Conservation (phyloP, 2,329 filamentous ascomycete genomes). For the Neofusicoccum parvum region DNA sequence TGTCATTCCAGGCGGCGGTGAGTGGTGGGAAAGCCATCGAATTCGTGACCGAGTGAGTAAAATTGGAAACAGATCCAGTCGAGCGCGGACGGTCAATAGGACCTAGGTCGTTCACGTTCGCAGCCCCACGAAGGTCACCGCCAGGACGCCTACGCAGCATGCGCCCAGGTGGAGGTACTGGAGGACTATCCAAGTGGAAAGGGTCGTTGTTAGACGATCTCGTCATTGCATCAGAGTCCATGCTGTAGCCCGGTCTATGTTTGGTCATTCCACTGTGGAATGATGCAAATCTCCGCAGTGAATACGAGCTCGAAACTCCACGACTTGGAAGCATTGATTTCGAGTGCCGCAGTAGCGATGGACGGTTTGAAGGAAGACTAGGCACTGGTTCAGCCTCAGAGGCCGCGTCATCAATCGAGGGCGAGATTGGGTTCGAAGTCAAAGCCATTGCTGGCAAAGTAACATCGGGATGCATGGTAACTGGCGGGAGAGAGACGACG, state of each 20-base stretch:
- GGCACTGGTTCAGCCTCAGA: slow-evolving; percentile 1
- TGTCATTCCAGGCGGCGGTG: slow-evolving; percentile 20
- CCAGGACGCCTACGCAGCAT: slow-evolving; percentile 52
- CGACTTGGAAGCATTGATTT: slow-evolving; percentile 33
- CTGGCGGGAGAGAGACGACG: slow-evolving; percentile 14
- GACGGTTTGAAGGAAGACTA: slow-evolving; percentile 5
- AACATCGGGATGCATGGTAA: slow-evolving; percentile 17
- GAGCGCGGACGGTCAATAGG: slow-evolving; percentile 48
- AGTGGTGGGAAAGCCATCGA: slow-evolving; percentile 36
- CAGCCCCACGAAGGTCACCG: slow-evolving; percentile 50
- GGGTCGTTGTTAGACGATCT: slow-evolving; percentile 47
- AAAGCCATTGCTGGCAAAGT: not conserved
- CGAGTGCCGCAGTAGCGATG: slow-evolving; percentile 32
- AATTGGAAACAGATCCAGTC: slow-evolving; percentile 49
- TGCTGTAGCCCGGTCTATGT: slow-evolving; percentile 58
- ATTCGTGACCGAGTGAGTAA: slow-evolving; percentile 44
- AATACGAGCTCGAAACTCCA: slow-evolving; percentile 31
- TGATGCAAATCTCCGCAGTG: slow-evolving; percentile 61
- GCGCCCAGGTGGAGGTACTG: slow-evolving; percentile 31
- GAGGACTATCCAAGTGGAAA: slow-evolving; percentile 39
- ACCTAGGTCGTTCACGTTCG: slow-evolving; percentile 51
- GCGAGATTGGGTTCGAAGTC: not conserved
- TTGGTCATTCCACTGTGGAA: slow-evolving; percentile 59
- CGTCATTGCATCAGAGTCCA: slow-evolving; percentile 55
- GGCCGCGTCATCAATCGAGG: not conserved